Evolutionary conservation across 2,329 filamentous ascomycete genomes (phyloP).

Genomic region (Tolypocladium amazonense): DNA sequence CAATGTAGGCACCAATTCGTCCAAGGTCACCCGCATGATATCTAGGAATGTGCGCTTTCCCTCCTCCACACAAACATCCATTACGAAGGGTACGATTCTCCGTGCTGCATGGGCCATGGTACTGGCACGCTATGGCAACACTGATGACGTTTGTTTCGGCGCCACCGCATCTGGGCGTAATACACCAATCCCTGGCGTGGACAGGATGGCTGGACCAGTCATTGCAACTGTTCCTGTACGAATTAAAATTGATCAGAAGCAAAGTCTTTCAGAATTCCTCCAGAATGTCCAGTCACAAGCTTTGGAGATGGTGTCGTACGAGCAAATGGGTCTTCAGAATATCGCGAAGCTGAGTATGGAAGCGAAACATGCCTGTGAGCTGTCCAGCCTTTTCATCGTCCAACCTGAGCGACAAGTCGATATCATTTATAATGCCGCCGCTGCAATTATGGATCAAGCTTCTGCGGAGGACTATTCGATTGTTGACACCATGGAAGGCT

Average conservation of each 20-base stretch:
- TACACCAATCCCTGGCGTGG: constrained; percentile 13
- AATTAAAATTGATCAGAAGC: constrained; percentile 4
- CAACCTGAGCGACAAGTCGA: constrained; percentile 7
- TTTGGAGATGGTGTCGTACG: constrained; percentile 4
- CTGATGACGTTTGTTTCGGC: constrained; percentile 15
- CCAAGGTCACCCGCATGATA: neutral
- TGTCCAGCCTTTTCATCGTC: constrained; percentile 16
- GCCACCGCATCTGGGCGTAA: constrained; percentile 16
- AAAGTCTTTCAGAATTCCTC: constrained; percentile 8
- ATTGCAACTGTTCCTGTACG: constrained; percentile 19
- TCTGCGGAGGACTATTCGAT: neutral
- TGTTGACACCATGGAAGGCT: constrained; percentile 1
- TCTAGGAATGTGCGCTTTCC: neutral
- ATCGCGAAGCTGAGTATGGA: constrained; percentile 8
- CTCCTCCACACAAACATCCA: neutral
- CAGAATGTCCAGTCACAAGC: constrained; percentile 4
- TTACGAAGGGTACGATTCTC: constrained; percentile 11
- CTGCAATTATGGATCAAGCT: neutral
- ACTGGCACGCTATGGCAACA: constrained; percentile 9
- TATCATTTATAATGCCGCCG: neutral
- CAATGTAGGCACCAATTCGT: neutral
- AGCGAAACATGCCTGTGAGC: constrained; percentile 11
- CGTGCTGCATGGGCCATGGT: constrained; percentile 16
- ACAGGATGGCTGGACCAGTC: constrained; percentile 16
- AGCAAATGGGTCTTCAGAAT: constrained; percentile 12